Evolutionary conservation across 352 stramenopile genomes (phyloP).

Genomic region (Pilasporangium apinafurcum): DNA sequence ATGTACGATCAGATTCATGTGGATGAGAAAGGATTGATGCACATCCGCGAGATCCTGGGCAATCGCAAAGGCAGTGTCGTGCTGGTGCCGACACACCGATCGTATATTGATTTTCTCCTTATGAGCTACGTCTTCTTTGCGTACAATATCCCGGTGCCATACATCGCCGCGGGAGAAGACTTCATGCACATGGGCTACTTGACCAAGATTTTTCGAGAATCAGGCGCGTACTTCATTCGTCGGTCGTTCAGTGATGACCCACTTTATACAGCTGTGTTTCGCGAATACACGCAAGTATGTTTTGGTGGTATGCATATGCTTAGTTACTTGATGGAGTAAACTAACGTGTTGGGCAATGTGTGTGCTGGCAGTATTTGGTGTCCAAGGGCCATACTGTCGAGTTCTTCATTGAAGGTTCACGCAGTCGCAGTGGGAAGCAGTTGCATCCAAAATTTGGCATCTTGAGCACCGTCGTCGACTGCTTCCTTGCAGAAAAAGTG

Average conservation of each 20-base stretch:
- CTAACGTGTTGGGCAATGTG: not conserved
- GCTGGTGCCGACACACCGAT: slow-evolving; percentile 81
- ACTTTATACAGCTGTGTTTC: slow-evolving; percentile 73
- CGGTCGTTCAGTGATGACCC: slow-evolving; percentile 67
- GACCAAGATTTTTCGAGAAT: slow-evolving; percentile 58
- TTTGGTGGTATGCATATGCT: not conserved
- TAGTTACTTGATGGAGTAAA: not conserved
- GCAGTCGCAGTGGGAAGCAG: slow-evolving; percentile 80
- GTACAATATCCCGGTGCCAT: slow-evolving; percentile 82
- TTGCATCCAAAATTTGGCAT: slow-evolving; percentile 79
- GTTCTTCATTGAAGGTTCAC: slow-evolving; percentile 84
- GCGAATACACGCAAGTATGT: slow-evolving; percentile 62
- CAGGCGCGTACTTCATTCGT: slow-evolving; percentile 76
- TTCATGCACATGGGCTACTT: slow-evolving; percentile 71
- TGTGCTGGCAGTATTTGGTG: slow-evolving; percentile 46
- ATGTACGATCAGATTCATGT: slow-evolving; percentile 88
- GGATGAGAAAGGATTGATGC: slow-evolving; percentile 67
- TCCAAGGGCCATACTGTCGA: slow-evolving; percentile 73
- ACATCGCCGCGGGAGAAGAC: slow-evolving; percentile 75
- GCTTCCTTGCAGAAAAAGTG: slow-evolving; percentile 56
- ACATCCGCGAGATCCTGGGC: slow-evolving; percentile 57
- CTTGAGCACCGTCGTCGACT: slow-evolving; percentile 65
- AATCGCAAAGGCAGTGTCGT: slow-evolving; percentile 52
- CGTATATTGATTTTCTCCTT: slow-evolving; percentile 82
- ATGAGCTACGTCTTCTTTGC: slow-evolving; percentile 87